Conservation (phyloP, 495 filamentous ascomycete species). For the Evernia prunastri region DNA sequence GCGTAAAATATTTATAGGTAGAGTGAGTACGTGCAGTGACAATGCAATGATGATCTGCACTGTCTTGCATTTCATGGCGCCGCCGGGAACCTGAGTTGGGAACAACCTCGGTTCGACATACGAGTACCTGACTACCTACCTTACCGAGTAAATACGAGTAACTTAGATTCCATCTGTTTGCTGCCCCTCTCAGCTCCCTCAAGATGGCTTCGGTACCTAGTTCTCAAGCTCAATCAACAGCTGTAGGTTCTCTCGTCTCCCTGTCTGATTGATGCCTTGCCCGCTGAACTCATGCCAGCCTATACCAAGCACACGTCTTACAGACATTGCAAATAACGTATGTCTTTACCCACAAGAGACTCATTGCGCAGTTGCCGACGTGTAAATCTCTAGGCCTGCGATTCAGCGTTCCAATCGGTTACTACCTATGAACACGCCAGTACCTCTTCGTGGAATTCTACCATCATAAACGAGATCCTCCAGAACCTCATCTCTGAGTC, state of each 20-base stretch:
- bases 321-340: conserved; percentile 79
- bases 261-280: not conserved
- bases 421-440: conserved; percentile 75
- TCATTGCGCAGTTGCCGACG: not conserved
- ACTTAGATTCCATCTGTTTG: not conserved
- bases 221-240: not conserved
- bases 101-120: not conserved
- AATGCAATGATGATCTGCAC: no score
- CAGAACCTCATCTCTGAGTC: conserved; percentile 79
- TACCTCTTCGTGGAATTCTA: conserved; percentile 77
- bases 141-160: no score
- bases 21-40: no score
- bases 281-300: conserved; percentile 46
- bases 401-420: conserved; percentile 60
- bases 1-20: no score
- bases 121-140: no score
- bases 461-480: conserved; percentile 87
- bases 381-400: conserved; percentile 57
- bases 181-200: not conserved
- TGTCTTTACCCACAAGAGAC: conserved; percentile 28
- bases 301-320: conserved; percentile 65
- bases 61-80: not conserved
- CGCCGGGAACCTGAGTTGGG: no score
- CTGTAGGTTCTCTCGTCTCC: not conserved
- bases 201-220: not conserved